Evolutionary conservation across 2,329 filamentous ascomycete species (phyloP).

Genomic region (Fusarium lyarnte): DNA sequence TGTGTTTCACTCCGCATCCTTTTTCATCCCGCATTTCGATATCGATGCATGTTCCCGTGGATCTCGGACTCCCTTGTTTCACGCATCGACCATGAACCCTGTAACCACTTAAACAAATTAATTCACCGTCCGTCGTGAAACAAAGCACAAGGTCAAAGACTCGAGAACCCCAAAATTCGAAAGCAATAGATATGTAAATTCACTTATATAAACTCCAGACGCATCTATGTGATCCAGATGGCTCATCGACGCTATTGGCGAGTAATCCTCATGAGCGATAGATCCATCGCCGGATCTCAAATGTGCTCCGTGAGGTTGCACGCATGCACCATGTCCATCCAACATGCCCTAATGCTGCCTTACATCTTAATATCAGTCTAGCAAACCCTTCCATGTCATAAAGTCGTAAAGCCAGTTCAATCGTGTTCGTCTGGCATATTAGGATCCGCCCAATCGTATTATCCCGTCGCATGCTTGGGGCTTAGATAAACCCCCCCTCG

Average conservation of each 20-base stretch:
- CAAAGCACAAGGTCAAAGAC: background rate
- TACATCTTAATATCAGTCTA: constrained; percentile 26
- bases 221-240: constrained; percentile 32
- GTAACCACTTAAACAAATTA: constrained; percentile 5
- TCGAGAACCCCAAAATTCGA: background rate
- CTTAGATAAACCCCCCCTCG: constrained; percentile 42
- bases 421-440: constrained; percentile 13
- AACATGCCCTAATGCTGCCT: constrained; percentile 30
- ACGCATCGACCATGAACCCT: constrained; percentile 18
- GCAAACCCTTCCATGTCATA: constrained; percentile 36
- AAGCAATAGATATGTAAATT: background rate
- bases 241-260: constrained; percentile 26
- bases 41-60: constrained; percentile 16
- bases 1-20: constrained; percentile 22
- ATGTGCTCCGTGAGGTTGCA: constrained; percentile 37
- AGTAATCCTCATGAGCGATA: constrained; percentile 10
- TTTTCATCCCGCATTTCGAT: constrained; percentile 32
- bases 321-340: constrained; percentile 30
- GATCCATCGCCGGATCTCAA: constrained; percentile 24
- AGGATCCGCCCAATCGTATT: background rate
- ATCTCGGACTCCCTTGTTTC: constrained; percentile 24
- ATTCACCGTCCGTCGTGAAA: background rate
- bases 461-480: background rate
- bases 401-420: constrained; percentile 31
- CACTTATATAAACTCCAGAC: constrained; percentile 25